Evolutionary conservation across 441 rosid genomes (phyloP).

Genomic region (Omphalea diandra): DNA sequence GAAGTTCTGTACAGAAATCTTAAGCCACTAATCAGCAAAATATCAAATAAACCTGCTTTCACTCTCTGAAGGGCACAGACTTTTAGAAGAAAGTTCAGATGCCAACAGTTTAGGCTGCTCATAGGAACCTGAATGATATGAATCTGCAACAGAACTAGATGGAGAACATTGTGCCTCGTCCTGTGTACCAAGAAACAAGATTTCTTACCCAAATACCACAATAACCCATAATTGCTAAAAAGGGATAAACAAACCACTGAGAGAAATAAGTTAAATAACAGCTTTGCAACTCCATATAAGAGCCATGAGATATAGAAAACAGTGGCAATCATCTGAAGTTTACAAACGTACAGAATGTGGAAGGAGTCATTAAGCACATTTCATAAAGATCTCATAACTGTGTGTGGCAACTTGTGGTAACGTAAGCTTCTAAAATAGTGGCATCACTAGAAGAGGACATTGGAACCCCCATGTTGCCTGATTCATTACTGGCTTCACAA

Average conservation of each 20-base stretch:
- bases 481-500: background rate
- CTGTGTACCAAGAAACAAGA: constrained; percentile 42
- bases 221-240: background rate
- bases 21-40: background rate
- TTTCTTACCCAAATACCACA: background rate
- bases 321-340: background rate
- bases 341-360: background rate
- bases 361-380: background rate
- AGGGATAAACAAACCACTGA: background rate
- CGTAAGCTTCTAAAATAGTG: too few species aligned
- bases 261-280: background rate
- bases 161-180: constrained; percentile 50
- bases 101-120: constrained; percentile 44
- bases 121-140: constrained; percentile 30
- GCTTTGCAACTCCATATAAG: background rate
- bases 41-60: constrained; percentile 52
- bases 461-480: too few species aligned
- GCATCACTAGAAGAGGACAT: too few species aligned
- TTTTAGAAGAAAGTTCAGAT: constrained; percentile 43
- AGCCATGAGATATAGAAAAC: background rate
- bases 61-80: constrained; percentile 35
- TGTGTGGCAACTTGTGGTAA: too few species aligned
- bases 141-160: constrained; percentile 37
- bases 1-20: background rate
- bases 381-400: background rate